Base-by-base conservation (phyloP, 2,329 filamentous ascomycete genomes). In the Aspergillus neotritici region DNA sequence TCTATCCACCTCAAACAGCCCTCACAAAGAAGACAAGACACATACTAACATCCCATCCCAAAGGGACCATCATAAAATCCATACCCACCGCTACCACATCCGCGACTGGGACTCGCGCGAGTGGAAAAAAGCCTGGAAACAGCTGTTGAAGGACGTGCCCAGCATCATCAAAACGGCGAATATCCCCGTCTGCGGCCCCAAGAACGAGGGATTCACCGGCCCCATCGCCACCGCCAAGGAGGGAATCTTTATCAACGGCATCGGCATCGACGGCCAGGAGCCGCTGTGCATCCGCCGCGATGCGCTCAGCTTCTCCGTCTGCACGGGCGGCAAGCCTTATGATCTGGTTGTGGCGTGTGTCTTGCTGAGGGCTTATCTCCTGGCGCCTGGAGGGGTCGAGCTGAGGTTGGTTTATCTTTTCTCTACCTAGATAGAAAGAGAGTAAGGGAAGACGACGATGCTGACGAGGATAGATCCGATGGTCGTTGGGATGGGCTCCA, bases 21-120 rank as follows among this genome's bases (percentile, higher is more conserved):
- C 21, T 9, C 7, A 25, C 7, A 8, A 8, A 25, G 21, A 25
- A 25, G 3, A 8, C 7, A 8, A 21, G 17, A 21, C 7, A 25
- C 7, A 9, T 25, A 25, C 21, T 25, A 8, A 25, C n/a, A n/a
- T n/a, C n/a, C 7, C 21, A 25, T 25, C 21, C 21, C 21, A 25
- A 25, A 25, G 21, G 5, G 7, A 8, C 21, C 2, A 30, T 9
- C 2, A 16, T 14, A 35, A n/a, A 12, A 35, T 36, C 2, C 51
- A 56, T 44, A 52, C 49, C 0, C 52, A 56, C 31, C 49, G 51
- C 42, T 56, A 46, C 31, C 5, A 21, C 13, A 10, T 56, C n/a
- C 11, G 13, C 6, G 37, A 48, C 40, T 42, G 38, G 34, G 29
- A 47, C 7, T 44, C 41, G 6, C 34, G 30, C 4, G 46, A 51